Percentiles rank a stretch among this genome's conserved stretches.
These are phyloP conservation scores for Licmophora abbreviata DNA, from an alignment of 108 stramenopile genomes.

Conservation along the genomic window DNA sequence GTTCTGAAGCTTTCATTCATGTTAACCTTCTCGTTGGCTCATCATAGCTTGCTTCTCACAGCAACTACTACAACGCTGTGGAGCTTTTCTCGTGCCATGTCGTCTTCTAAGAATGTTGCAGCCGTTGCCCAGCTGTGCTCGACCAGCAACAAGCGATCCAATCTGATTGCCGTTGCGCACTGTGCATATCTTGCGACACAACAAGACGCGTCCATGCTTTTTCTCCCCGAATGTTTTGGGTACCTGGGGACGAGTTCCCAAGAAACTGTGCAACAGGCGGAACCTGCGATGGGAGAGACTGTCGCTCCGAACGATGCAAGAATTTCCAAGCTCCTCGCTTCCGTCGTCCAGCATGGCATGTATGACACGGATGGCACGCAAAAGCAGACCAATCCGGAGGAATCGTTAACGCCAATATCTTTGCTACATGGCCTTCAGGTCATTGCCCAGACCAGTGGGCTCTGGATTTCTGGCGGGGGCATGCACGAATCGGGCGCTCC, in stretches of 20 bases:
- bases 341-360: not conserved
- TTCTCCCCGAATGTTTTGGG: constrained; percentile 81
- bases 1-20: too few relatives aligned
- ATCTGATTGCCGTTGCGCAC: constrained; percentile 55
- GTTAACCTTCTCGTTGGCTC: too few relatives aligned
- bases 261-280: constrained; percentile 64
- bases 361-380: not conserved
- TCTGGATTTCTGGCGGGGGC: constrained; percentile 83
- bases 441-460: constrained; percentile 44
- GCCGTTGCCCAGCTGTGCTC: constrained; percentile 75
- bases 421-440: constrained; percentile 57
- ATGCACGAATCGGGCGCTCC: constrained; percentile 53
- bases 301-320: constrained; percentile 14
- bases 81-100: too few relatives aligned
- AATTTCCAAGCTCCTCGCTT: constrained; percentile 1
- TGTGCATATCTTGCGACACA: constrained; percentile 58
- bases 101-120: too few relatives aligned
- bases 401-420: too few relatives aligned
- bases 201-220: constrained; percentile 57
- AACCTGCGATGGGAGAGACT: constrained; percentile 10
- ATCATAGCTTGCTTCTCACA: too few relatives aligned
- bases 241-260: constrained; percentile 61
- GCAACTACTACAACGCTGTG: too few relatives aligned
- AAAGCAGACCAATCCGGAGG: not conserved
- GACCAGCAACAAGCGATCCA: constrained; percentile 56